Evolutionary conservation across 2,329 filamentous ascomycete genomes (phyloP).

Genomic region (Scolecobasidium constrictum): DNA sequence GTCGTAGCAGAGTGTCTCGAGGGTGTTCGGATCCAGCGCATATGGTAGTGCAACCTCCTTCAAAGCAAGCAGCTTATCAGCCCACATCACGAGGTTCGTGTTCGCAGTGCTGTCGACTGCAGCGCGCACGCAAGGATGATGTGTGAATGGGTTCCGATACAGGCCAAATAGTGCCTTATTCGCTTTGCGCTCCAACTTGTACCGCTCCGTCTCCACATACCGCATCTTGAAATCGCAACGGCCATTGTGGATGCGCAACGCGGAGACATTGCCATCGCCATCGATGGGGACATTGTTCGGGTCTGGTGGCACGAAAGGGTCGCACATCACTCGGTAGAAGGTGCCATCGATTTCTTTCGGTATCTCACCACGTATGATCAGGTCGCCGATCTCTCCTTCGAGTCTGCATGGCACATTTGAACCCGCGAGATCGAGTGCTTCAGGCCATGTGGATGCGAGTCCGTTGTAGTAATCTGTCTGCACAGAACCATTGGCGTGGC

Average conservation of each 20-base stretch:
- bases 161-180: not conserved
- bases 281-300: not conserved
- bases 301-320: not conserved
- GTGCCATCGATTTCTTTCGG: not conserved
- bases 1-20: not conserved
- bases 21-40: not conserved
- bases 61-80: not conserved
- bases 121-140: not conserved
- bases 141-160: not conserved
- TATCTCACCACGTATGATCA: not conserved
- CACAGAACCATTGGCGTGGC: no score
- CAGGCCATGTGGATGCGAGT: no score
- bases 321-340: conserved; percentile 1
- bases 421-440: no score
- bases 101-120: not conserved
- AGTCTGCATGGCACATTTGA: no score
- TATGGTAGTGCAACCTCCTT: not conserved
- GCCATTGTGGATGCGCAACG: not conserved
- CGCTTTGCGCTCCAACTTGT: not conserved
- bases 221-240: not conserved
- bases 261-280: conserved; percentile 1
- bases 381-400: not conserved
- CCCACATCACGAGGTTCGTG: not conserved
- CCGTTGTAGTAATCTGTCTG: no score
- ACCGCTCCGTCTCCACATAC: not conserved